phyloP scores from a whole-genome alignment of 208 protist genomes.

The Acanthamoeba culbertsoni region DNA sequence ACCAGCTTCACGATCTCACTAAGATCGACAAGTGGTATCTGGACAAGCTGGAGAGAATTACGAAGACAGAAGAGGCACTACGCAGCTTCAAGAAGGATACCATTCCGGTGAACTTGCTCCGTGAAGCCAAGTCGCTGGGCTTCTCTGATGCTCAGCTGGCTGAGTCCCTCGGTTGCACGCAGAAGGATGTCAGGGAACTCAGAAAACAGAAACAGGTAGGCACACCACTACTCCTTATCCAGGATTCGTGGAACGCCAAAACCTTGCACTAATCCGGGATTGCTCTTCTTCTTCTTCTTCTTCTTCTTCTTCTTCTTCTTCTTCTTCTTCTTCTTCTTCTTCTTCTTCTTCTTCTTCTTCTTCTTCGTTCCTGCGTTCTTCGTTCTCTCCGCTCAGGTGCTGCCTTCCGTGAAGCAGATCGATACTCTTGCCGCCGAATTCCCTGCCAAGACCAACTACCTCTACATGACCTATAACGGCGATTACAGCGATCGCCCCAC shows the following conservation, averaged over 20 bases:
- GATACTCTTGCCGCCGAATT: slow-evolving; percentile 96
- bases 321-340: too few relatives aligned
- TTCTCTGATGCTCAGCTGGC: slow-evolving; percentile 95
- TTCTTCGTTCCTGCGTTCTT: too few relatives aligned
- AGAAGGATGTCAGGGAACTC: slow-evolving; percentile 65
- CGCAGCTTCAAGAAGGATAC: not conserved
- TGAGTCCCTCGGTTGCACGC: slow-evolving; percentile 55
- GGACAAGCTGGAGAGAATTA: slow-evolving; percentile 93
- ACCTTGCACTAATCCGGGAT: too few relatives aligned
- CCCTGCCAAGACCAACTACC: slow-evolving; percentile 93
- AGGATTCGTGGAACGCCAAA: too few relatives aligned
- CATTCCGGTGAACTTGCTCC: slow-evolving; percentile 78
- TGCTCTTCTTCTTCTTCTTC: too few relatives aligned
- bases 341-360: too few relatives aligned
- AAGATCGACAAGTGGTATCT: slow-evolving; percentile 97
- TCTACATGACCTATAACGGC: slow-evolving; percentile 94
- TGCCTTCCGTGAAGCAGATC: slow-evolving; percentile 95
- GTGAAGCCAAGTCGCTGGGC: slow-evolving; percentile 89
- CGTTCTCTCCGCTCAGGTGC: too few relatives aligned
- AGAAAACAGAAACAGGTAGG: too few relatives aligned
- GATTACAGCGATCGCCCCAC: slow-evolving; percentile 68
- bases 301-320: too few relatives aligned
- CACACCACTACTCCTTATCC: too few relatives aligned
- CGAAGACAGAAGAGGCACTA: slow-evolving; percentile 66
- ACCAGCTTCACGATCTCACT: slow-evolving; percentile 91